Evolutionary conservation across 306 rosid species (phyloP).

Genomic region (Trichosanthes cucumerina): DNA sequence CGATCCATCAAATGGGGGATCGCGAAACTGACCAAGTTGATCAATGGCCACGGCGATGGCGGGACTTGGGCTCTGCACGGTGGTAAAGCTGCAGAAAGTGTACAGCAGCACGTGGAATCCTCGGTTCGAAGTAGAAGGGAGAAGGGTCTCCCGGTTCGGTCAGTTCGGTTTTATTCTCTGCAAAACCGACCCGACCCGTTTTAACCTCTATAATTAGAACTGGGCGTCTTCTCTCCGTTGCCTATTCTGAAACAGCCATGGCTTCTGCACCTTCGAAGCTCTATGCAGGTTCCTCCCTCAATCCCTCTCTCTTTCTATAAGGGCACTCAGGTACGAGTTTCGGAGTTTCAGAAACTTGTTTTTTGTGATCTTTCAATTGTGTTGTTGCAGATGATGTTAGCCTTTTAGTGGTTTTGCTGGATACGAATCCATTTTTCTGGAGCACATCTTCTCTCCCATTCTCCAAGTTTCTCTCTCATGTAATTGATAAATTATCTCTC

Average conservation of each 20-base stretch:
- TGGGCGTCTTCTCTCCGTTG: background rate
- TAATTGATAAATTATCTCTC: slow-evolving; percentile 12
- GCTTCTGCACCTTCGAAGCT: slow-evolving; percentile 69
- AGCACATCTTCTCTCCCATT: slow-evolving; percentile 50
- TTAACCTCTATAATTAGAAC: background rate
- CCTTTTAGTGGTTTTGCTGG: slow-evolving; percentile 67
- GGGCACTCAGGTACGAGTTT: background rate
- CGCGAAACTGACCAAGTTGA: too few relatives aligned
- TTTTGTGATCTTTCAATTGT: slow-evolving; percentile 1
- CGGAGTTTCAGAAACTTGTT: background rate
- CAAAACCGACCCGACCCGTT: too few relatives aligned
- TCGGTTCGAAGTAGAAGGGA: too few relatives aligned
- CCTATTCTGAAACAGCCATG: slow-evolving; percentile 25
- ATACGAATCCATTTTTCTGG: slow-evolving; percentile 92
- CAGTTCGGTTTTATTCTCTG: too few relatives aligned
- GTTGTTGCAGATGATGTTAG: slow-evolving; percentile 73
- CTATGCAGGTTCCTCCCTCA: slow-evolving; percentile 37
- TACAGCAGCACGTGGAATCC: too few relatives aligned
- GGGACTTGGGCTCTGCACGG: too few relatives aligned
- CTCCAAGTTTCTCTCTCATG: slow-evolving; percentile 78
- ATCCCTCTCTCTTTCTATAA: background rate
- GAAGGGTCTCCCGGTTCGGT: too few relatives aligned
- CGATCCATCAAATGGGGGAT: too few relatives aligned
- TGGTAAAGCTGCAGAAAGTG: too few relatives aligned
- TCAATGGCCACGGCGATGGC: too few relatives aligned